A percentile compares a stretch with the other conserved stretches of the same genome.
Evolutionary conservation across 345 rosid genomes (phyloP).

Genomic region (Heritiera fomes): DNA sequence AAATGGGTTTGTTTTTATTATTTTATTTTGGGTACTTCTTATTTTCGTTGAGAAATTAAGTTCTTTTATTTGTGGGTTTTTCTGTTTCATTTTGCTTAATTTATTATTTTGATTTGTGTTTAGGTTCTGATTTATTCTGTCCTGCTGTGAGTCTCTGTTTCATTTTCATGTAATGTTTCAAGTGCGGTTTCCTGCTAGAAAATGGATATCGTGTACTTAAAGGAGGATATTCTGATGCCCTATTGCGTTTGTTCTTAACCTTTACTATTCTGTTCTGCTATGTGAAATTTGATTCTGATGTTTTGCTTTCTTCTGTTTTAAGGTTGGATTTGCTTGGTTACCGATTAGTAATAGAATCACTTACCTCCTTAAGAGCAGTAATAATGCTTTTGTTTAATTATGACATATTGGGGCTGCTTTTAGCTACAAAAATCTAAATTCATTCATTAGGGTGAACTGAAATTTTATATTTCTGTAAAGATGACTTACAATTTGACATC

Average conservation of each 20-base stretch:
- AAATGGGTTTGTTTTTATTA: background rate
- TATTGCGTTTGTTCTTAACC: background rate
- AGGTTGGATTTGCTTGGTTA: background rate
- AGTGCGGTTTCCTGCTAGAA: background rate
- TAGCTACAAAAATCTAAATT: background rate
- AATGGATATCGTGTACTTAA: background rate
- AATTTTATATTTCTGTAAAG: background rate
- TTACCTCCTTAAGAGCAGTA: background rate
- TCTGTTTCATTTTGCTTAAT: background rate
- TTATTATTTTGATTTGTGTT: background rate
- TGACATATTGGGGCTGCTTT: background rate
- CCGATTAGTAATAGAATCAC: background rate
- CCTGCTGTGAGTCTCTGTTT: background rate
- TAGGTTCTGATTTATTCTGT: background rate
- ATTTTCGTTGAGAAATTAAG: background rate
- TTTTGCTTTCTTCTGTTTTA: background rate
- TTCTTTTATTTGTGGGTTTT: background rate
- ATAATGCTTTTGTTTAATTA: background rate
- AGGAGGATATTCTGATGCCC: background rate
- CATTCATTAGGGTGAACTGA: background rate
- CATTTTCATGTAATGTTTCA: background rate
- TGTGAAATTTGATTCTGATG: background rate
- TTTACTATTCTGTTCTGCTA: background rate
- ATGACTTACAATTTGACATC: background rate
- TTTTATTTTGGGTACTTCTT: background rate